Base-by-base conservation (phyloP, 1,284 basidiomycete species). In the Melampsora larici-populina region DNA sequence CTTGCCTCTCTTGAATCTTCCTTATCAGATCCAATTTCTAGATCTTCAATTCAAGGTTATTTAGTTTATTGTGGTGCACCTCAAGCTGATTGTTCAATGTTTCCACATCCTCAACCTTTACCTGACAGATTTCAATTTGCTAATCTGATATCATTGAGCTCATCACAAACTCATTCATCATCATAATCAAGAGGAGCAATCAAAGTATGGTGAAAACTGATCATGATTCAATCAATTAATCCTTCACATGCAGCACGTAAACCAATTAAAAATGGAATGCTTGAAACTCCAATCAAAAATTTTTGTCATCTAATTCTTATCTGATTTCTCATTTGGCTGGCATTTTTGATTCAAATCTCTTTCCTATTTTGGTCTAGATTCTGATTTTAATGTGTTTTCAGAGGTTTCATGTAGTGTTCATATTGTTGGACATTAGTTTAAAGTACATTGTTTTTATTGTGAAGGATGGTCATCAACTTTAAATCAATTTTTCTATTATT, bases 1-100 rank as follows among this genome's bases (percentile, higher is more conserved):
- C n/a, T n/a, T n/a, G n/a, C n/a, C n/a, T n/a, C n/a, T n/a, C n/a
- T n/a, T n/a, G n/a, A n/a, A n/a, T 21, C 18, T 3, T 36, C 36
- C 3, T 26, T 9, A 62, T 72, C 70, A 43, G 15, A 18, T 29
- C 9, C 46, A 33, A 49, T 21, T 36, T 36, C 36, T 36, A 36
- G 36, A 36, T 36, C 36, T 36, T 36, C 36, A 36, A 36, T 36
- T 36, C 36, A 48, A 11, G 55, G 46, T 21, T 65, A 64, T 36
- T 66, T 66, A 24, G 26, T 75, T 49, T 75, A 75, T 29, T 75
- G 73, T 51, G 73, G 73, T 17, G n/a, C 26, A 24, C 70, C n/a
- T n/a, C n/a, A n/a, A n/a, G n/a, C n/a, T n/a, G n/a, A n/a, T n/a
- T n/a, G n/a, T n/a, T n/a, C n/a, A 2, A 2, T 48, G 43, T 7